Percentiles rank a stretch among this genome's conserved stretches.
Evolutionary conservation across 2,329 filamentous ascomycete genomes (phyloP).

Genomic region (Phaeosphaeriaceae sp.): DNA sequence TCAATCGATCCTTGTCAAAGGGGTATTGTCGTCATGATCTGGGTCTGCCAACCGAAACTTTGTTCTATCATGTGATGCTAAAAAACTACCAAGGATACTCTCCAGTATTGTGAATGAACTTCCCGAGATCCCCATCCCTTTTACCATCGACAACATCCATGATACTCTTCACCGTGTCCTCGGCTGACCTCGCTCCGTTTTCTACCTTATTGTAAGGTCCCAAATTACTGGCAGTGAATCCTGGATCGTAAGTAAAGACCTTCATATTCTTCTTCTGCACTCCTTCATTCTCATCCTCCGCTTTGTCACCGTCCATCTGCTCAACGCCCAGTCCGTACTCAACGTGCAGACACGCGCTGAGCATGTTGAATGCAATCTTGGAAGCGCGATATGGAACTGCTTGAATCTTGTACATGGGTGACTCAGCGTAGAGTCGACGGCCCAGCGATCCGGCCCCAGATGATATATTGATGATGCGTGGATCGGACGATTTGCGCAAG

Average conservation of each 20-base stretch:
- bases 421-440: slow-evolving; percentile 30
- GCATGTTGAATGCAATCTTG: slow-evolving; percentile 52
- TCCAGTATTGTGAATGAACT: slow-evolving; percentile 42
- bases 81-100: slow-evolving; percentile 39
- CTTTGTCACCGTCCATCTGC: slow-evolving; percentile 10
- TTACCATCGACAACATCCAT: slow-evolving; percentile 48
- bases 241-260: slow-evolving; percentile 49
- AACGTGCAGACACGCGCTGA: slow-evolving; percentile 40
- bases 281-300: slow-evolving; percentile 1
- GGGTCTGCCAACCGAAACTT: background rate
- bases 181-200: slow-evolving; percentile 45
- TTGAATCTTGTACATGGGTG: slow-evolving; percentile 34
- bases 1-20: background rate
- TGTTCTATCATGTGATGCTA: background rate
- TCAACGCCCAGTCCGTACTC: slow-evolving; percentile 32
- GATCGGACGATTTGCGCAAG: slow-evolving; percentile 22
- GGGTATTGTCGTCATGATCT: background rate
- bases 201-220: slow-evolving; percentile 41
- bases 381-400: slow-evolving; percentile 43
- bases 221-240: slow-evolving; percentile 48
- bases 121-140: slow-evolving; percentile 43
- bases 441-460: slow-evolving; percentile 45
- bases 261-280: slow-evolving; percentile 34
- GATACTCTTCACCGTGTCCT: slow-evolving; percentile 42
- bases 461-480: slow-evolving; percentile 47